Evolutionary conservation across 352 stramenopile genomes (phyloP), one percentile per base, ranked within the genome.

Genomic region (Phytophthora fragariaefolia): DNA sequence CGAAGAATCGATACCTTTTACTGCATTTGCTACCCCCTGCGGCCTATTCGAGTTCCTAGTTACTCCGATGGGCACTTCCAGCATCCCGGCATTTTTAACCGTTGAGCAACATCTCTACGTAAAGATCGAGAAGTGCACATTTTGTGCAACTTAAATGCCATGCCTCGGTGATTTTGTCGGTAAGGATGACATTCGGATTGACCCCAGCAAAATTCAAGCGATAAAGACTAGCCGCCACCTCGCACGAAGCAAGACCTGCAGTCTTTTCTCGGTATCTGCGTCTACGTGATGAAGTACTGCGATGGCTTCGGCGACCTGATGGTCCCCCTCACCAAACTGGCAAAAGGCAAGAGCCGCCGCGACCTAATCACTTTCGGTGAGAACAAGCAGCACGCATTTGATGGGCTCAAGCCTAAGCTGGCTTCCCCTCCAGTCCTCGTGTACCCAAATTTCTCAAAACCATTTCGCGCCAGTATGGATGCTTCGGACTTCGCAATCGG

Each of bases 251-350:
- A 48, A 6, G 32, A 73, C 7, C 6, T 71, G 12, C 58, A 73
- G 24, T 69, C 42, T 0, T 69, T 69, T 5, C n/a, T 69, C 6
- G 65, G 54, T 1, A 69, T 62, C 17, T 67, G 59, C 13, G 61
- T 54, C 4, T 72, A 69, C 15, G 52, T 72, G 10, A 18, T 63
- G 26, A 63, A 66, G 22, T 74, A 49, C n/a, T 77, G 38, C 10
- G 12, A 47, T 2, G 34, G 18, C 7, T 59, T 48, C 17, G 52
- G 15, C 9, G 23, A 20, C 2, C 46, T 23, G 27, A 53, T 68
- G 20, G 54, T 62, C 12, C 27, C 60, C 3, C 28, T 66, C 4
- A 58, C 40, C 5, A 40, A 57, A 3, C 23, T 58, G 6, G 40
- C 38, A 2, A 63, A 63, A 22, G 32, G 28, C 10, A 55, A 55